Base-by-base conservation (phyloP, 2,329 filamentous ascomycete genomes). In the Sporothrix variecibatus region DNA sequence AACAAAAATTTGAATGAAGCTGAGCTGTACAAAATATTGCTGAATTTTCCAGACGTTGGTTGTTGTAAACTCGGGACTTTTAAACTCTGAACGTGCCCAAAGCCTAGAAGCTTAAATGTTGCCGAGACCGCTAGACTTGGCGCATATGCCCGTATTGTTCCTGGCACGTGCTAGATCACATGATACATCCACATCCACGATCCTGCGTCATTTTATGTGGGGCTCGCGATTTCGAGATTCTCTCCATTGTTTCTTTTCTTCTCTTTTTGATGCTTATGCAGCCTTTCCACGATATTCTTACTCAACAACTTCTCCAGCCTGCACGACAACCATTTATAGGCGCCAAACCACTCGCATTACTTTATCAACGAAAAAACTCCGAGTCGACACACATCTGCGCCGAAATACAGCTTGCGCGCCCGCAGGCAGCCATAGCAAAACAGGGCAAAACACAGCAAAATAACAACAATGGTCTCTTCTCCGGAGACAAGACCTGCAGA, bases 401-500 rank as follows among this genome's bases (percentile, higher is more conserved):
- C 38, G 15, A 7, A 23, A 65, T 8, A 26, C 38, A 8, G 62
- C 34, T 43, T 34, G 28, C 15, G 56, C 56, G 6, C 28, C 28
- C 56, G 15, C 28, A 34, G 28, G 56, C 28, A 60, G 7, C 60
- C 3, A 40, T 3, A 64, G 28, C 17, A 56, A 23, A 26, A 56
- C 51, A 56, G 8, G 40, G 28, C 17, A 56, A 23, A 26, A 56
- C 51, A 56, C 4, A 34, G 34, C 15, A 51, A 20, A 51, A 17
- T 51, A 28, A 12, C 38, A 49, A 70, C 17, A 12, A 75, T 74
- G 73, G 70, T 70, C 4, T 62, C 71, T 7, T 40, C 73, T 9
- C 28, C 65, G 7, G 65, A 73, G 43, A n/a, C 58, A 31, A 20
- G 56, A 34, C 38, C 67, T 17, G 9, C 56, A 3, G 71, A 49